A percentile compares a stretch with the other conserved stretches of the same genome.
Evolutionary conservation across 495 filamentous ascomycete genomes (phyloP).

Genomic region (Tuber indicum): DNA sequence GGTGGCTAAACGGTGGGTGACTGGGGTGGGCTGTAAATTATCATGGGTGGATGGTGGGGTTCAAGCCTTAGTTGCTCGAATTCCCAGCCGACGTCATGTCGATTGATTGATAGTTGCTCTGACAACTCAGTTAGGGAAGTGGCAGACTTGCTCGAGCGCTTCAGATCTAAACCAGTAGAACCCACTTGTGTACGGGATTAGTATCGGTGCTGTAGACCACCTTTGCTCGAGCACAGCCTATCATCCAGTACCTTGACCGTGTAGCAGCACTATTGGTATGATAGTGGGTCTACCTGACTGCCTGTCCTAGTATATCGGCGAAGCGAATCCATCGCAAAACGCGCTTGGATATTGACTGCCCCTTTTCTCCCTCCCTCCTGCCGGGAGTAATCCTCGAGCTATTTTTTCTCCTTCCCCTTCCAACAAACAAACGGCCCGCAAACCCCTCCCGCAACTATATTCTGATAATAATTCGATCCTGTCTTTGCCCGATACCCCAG

Average conservation of each 20-base stretch:
- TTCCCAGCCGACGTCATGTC: neutral
- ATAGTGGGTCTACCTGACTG: neutral
- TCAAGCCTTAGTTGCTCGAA: neutral
- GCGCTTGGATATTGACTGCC: neutral
- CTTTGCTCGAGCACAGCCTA: neutral
- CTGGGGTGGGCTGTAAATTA: neutral
- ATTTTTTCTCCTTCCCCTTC: neutral
- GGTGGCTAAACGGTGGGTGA: neutral
- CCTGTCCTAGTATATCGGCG: neutral
- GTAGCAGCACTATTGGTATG: neutral
- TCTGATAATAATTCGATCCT: neutral
- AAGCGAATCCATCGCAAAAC: neutral
- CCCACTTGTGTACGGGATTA: neutral
- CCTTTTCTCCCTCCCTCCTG: neutral
- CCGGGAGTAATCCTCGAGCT: neutral
- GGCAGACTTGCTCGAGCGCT: neutral
- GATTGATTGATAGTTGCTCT: neutral
- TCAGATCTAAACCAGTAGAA: neutral
- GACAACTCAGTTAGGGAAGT: neutral
- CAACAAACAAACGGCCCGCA: neutral
- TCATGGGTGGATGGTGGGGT: neutral
- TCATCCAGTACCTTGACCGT: neutral
- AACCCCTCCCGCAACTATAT: neutral
- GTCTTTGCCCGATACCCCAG: slow-evolving; percentile 2
- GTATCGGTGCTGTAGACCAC: neutral